These are phyloP conservation scores for Xylariomycetidae sp. DNA, from an alignment of 2,329 filamentous ascomycete genomes.

Conservation along the genomic window DNA sequence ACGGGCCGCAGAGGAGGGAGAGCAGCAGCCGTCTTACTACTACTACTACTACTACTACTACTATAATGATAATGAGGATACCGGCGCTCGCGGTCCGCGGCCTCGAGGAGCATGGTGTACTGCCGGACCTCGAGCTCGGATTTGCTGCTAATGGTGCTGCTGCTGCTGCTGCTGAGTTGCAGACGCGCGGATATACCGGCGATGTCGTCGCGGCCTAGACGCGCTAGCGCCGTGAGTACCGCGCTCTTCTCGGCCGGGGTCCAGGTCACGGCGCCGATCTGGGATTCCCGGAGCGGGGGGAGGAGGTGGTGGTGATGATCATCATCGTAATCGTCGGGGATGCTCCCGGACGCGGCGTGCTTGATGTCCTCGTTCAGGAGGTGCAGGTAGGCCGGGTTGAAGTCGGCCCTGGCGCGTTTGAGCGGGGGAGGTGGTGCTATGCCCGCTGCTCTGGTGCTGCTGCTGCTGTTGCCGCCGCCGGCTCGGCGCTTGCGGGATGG, in stretches of 20 bases:
- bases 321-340: constrained; percentile 22
- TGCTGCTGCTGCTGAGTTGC: too few species aligned
- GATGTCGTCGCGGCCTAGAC: constrained; percentile 59
- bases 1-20: constrained; percentile 36
- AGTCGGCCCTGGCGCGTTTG: constrained; percentile 39
- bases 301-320: neutral
- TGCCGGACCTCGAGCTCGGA: constrained; percentile 67
- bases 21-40: too few species aligned
- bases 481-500: neutral
- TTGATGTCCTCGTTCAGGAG: constrained; percentile 55
- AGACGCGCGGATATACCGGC: constrained; percentile 59
- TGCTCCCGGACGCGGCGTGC: constrained; percentile 40
- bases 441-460: constrained; percentile 18
- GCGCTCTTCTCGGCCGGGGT: constrained; percentile 62
- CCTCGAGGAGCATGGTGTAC: constrained; percentile 61
- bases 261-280: constrained; percentile 70
- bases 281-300: constrained; percentile 36
- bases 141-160: constrained; percentile 60
- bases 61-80: too few species aligned
- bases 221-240: constrained; percentile 63
- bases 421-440: constrained; percentile 25
- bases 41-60: too few species aligned
- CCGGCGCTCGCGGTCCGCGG: constrained; percentile 38
- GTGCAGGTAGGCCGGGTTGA: constrained; percentile 44
- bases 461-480: constrained; percentile 1